Percentiles rank a stretch among this genome's conserved stretches.
Conservation (phyloP, 164 flowering plant genomes). For the Umbellularia californica region DNA sequence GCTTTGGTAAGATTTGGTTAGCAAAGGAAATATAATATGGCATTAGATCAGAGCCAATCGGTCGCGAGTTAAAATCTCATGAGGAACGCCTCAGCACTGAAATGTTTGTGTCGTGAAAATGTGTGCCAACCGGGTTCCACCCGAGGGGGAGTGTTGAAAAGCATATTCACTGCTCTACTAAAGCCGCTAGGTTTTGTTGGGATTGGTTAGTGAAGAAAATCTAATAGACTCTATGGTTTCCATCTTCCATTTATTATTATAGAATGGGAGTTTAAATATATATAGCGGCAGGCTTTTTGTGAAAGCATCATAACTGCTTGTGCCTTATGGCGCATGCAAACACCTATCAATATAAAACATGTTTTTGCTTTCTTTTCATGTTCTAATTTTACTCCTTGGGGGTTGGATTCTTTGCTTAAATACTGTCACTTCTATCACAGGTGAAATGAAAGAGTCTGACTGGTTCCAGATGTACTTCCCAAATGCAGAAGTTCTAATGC, state of each 20-base stretch:
- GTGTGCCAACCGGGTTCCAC: too few relatives aligned
- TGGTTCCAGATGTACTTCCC: constrained; percentile 66
- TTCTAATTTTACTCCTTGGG: neutral
- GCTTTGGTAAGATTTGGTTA: too few relatives aligned
- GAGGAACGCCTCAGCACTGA: too few relatives aligned
- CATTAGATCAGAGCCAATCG: too few relatives aligned
- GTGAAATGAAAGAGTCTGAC: constrained; percentile 66
- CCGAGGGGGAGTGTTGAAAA: too few relatives aligned
- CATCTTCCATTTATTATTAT: neutral
- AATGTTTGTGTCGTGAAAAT: too few relatives aligned
- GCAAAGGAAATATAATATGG: too few relatives aligned
- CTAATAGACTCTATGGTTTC: too few relatives aligned
- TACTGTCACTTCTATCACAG: constrained; percentile 24
- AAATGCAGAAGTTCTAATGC: constrained; percentile 69
- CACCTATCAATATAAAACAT: neutral
- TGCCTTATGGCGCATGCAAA: neutral
- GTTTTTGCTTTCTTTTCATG: neutral
- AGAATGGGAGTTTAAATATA: neutral
- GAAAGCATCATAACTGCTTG: neutral
- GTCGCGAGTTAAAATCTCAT: too few relatives aligned
- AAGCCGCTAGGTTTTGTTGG: too few relatives aligned
- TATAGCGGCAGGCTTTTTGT: neutral
- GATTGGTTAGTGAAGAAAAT: too few relatives aligned
- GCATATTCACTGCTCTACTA: too few relatives aligned
- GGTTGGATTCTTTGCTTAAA: neutral